A percentile compares a stretch with the other conserved stretches of the same genome.
Evolutionary conservation across 257 asterid genomes (phyloP).

Genomic region (Primulina eburnea): DNA sequence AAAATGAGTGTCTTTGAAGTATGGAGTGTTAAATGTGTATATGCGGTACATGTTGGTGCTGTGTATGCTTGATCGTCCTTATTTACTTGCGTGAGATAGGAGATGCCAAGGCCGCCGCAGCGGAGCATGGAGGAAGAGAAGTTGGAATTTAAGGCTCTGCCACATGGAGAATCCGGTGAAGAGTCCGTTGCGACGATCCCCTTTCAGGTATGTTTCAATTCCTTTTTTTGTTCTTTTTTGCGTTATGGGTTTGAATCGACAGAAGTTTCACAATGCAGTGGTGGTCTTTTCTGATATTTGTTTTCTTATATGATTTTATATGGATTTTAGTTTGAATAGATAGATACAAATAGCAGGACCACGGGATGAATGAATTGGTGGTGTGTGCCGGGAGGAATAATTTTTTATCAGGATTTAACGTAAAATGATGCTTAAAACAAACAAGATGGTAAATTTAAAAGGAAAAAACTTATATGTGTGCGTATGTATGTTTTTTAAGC

Average conservation of each 20-base stretch:
- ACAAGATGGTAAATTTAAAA: not conserved
- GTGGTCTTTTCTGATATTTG: not conserved
- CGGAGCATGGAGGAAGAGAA: constrained; percentile 45
- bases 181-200: constrained; percentile 51
- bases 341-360: not conserved
- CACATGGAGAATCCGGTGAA: constrained; percentile 67
- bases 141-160: constrained; percentile 41
- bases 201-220: constrained; percentile 54
- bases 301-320: too few species aligned
- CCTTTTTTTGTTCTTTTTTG: not conserved
- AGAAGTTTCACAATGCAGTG: not conserved
- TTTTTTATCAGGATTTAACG: not conserved
- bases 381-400: not conserved
- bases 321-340: not conserved
- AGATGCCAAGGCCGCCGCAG: constrained; percentile 39
- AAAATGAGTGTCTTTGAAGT: not conserved
- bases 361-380: too few species aligned
- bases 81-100: constrained; percentile 37
- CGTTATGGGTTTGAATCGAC: not conserved
- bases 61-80: constrained; percentile 5
- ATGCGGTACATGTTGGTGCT: not conserved
- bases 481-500: too few species aligned
- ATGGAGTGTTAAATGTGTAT: not conserved
- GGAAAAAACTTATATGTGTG: too few species aligned
- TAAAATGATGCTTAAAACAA: too few species aligned